These are phyloP conservation scores for Backusella psychrophila DNA, from an alignment of 192 early-diverging fungal species.

Conservation along the genomic window DNA sequence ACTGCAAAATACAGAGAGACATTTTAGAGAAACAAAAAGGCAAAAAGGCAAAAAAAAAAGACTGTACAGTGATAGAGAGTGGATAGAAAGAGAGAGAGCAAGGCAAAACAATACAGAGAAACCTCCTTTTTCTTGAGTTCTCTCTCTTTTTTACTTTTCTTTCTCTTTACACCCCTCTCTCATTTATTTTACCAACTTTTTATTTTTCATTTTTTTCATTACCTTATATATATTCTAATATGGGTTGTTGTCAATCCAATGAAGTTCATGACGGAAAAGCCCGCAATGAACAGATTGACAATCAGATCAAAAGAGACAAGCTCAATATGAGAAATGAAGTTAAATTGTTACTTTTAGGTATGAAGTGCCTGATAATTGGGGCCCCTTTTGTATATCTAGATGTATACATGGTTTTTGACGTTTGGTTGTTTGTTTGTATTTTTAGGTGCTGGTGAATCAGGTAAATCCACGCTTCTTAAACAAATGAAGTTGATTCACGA, in stretches of 20 bases:
- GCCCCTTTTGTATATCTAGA: too few species aligned
- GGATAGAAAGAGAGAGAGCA: background rate
- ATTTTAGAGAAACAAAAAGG: background rate
- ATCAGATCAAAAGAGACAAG: constrained; percentile 82
- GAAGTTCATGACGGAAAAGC: constrained; percentile 85
- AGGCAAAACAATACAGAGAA: background rate
- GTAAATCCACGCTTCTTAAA: constrained; percentile 96
- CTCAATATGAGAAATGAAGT: constrained; percentile 84
- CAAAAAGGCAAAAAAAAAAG: background rate
- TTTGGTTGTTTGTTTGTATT: background rate
- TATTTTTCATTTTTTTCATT: background rate
- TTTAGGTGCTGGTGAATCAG: constrained; percentile 92
- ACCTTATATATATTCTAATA: constrained; percentile 31
- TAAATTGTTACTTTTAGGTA: constrained; percentile 93
- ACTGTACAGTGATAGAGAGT: background rate
- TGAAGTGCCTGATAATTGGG: background rate
- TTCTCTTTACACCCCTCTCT: background rate
- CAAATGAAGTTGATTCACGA: constrained; percentile 99
- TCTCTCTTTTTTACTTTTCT: background rate
- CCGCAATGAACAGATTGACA: constrained; percentile 90
- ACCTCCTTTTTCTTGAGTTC: background rate
- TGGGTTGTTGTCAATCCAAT: constrained; percentile 89
- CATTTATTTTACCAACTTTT: background rate
- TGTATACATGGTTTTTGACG: background rate
- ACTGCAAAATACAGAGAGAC: background rate